Conservation (phyloP, 108 stramenopile genomes). For the Cyclotella cryptica region DNA sequence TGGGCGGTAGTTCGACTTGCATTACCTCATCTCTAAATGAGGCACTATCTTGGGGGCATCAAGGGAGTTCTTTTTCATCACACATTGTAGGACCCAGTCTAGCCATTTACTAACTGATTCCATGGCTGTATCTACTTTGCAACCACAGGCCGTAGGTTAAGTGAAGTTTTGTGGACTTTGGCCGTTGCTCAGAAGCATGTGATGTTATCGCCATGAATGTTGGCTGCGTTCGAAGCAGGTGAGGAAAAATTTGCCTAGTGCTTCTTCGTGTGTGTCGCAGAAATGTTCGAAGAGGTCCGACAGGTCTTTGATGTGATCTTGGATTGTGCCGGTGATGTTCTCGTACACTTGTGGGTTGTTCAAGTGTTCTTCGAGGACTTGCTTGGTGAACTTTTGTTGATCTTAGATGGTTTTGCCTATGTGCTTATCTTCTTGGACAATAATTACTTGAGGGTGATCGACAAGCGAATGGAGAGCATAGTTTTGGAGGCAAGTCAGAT, state of each 20-base stretch:
- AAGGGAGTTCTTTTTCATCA: constrained; percentile 3
- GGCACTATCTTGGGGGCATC: background rate
- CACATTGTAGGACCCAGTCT: background rate
- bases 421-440: constrained; percentile 2
- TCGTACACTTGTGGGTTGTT: constrained; percentile 5
- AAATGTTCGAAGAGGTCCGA: background rate
- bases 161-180: constrained; percentile 17
- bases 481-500: background rate
- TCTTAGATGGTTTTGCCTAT: constrained; percentile 1
- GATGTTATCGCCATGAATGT: background rate
- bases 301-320: background rate
- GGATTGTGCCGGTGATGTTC: background rate
- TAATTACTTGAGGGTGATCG: background rate
- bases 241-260: background rate
- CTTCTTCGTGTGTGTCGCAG: background rate
- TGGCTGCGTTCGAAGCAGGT: background rate
- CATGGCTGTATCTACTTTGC: constrained; percentile 1
- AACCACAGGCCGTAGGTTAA: constrained; percentile 2
- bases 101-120: constrained; percentile 16
- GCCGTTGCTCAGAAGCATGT: background rate
- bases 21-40: constrained; percentile 1
- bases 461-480: background rate
- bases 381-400: background rate
- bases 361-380: background rate
- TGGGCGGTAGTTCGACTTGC: background rate